These are phyloP conservation scores for Hirschfeldia incana DNA, from an alignment of 345 rosid species.

Conservation along the genomic window DNA sequence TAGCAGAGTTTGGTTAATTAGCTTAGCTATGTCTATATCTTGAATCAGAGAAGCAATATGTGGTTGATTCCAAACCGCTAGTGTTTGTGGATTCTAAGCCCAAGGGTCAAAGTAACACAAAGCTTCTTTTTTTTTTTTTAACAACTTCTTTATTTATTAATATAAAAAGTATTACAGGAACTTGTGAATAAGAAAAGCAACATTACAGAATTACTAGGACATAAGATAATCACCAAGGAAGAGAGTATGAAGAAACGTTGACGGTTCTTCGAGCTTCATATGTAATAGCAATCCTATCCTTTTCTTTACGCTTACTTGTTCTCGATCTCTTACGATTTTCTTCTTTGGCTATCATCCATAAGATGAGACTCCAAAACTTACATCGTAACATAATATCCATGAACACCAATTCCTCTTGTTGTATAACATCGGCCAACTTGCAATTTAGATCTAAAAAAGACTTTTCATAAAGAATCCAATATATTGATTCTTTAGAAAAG, in stretches of 20 bases:
- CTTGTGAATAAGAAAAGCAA: too few species aligned
- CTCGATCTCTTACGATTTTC: background rate
- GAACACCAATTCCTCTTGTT: background rate
- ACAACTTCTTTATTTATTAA: background rate
- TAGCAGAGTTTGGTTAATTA: background rate
- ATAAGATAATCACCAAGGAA: background rate
- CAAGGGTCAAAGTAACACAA: slow-evolving; percentile 18
- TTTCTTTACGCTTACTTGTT: background rate
- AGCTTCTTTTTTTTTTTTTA: background rate
- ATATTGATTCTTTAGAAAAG: background rate
- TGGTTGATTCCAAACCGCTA: background rate
- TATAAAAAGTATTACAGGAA: background rate
- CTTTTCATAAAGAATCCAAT: background rate
- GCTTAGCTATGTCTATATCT: background rate
- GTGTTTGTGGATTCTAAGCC: slow-evolving; percentile 13
- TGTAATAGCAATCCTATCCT: background rate
- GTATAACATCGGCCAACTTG: background rate
- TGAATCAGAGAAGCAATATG: background rate
- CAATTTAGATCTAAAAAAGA: background rate
- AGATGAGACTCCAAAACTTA: background rate
- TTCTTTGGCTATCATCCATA: background rate
- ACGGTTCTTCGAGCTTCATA: background rate
- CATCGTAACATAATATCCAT: background rate
- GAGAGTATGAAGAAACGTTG: background rate
- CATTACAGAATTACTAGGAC: background rate